Evolutionary conservation across 441 rosid species (phyloP), one percentile per base, ranked within the genome.

Genomic region (Erodium moschatum): DNA sequence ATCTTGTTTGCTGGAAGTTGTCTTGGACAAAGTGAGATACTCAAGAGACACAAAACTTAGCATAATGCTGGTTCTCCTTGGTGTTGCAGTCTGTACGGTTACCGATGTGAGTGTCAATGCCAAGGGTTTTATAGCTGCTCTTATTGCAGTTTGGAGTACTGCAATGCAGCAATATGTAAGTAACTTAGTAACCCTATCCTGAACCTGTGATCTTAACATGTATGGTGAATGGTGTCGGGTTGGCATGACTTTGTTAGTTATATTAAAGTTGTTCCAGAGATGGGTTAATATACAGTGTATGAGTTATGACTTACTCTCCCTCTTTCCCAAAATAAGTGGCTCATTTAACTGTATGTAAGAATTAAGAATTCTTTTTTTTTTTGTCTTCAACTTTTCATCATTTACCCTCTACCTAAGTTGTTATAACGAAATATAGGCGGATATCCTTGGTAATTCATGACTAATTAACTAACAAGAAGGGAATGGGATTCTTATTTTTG

Each of bases 11-110:
- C 83, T 93, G 62, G 98, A 93, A 85, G 89, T 93, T 67, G 87
- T 87, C 68, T 86, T 93, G 79, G 98, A 93, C 84, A 87, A 88
- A 10, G 91, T 93, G 52, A 83, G 85, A 70, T 93, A 93, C 74
- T 93, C 98, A 1, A 86, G 98, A 82, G 96, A 93, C 75, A 93
- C 97, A n/a, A 93, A 89, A 86, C 98, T 93, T 65, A 93, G 98
- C 87, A 93, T 93, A 70, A 35, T 78, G 69, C 66, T 93, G 29
- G 98, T 93, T 72, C 97, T 93, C 70, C 77, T 90, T 72, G 98
- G 98, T 64, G 98, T 94, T 76, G 96, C 87, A 5, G 96, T 94
- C 46, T 94, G 98, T 75, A 94, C 98, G 38, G 98, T 94, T 56
- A 91, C 98, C 35, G 98, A 94, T 80, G 94, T 94, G 67, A 94